phyloP scores from a whole-genome alignment of 225 moss, liverwort and hornwort species.

The Bryoerythrophyllum caledonicum region DNA sequence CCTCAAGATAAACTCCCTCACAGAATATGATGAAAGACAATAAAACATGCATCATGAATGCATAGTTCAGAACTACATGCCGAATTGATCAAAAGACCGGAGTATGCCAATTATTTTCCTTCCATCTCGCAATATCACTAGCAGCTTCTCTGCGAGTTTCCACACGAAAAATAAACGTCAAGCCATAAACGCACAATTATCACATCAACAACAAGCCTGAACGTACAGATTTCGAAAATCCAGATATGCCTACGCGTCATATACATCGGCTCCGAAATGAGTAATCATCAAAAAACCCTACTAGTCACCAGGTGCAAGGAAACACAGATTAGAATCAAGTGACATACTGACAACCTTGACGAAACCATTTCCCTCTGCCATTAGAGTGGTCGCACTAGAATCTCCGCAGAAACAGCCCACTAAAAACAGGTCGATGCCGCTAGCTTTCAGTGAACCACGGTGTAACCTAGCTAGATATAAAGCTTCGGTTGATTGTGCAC shows the following conservation, averaged over 20 bases:
- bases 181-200: background rate
- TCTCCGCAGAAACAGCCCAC: background rate
- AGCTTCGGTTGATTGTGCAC: background rate
- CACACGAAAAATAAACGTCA: slow-evolving; percentile 14
- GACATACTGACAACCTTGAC: slow-evolving; percentile 23
- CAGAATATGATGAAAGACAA: background rate
- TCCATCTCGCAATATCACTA: slow-evolving; percentile 89
- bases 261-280: too few species aligned
- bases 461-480: background rate
- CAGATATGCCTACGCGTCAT: background rate
- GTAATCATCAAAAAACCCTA: background rate
- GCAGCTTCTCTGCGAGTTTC: slow-evolving; percentile 70
- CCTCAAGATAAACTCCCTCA: background rate
- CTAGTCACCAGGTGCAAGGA: slow-evolving; percentile 13
- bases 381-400: too few species aligned
- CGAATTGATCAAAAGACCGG: slow-evolving; percentile 90
- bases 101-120: slow-evolving; percentile 77
- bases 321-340: background rate
- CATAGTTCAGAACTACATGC: slow-evolving; percentile 29
- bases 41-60: background rate
- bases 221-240: background rate
- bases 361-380: slow-evolving; percentile 16
- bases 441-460: too few species aligned
- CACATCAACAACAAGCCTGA: background rate
- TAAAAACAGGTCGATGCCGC: background rate